Evolutionary conservation across 2,329 filamentous ascomycete genomes (phyloP).

Genomic region (Tolypocladium inflatum): DNA sequence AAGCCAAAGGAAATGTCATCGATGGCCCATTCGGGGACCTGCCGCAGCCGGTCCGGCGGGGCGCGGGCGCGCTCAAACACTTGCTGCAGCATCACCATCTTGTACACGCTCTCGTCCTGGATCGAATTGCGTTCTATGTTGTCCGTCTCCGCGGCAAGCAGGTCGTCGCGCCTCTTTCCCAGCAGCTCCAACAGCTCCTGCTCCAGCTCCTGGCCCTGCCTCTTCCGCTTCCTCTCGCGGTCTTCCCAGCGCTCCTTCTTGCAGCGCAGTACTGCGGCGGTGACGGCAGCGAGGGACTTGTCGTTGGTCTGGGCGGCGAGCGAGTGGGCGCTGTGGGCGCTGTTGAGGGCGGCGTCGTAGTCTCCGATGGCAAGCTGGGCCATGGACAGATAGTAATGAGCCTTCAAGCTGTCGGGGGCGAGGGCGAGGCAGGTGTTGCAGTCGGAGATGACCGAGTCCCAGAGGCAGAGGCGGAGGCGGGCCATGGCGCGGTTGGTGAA

Average conservation of each 20-base stretch:
- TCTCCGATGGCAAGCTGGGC: conserved; percentile 61
- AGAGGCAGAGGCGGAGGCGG: conserved; percentile 63
- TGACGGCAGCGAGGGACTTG: conserved; percentile 61
- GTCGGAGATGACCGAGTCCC: conserved; percentile 68
- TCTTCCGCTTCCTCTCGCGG: conserved; percentile 51
- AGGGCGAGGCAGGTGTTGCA: conserved; percentile 67
- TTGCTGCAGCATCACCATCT: conserved; percentile 31
- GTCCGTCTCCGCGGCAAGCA: conserved; percentile 27
- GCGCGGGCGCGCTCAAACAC: conserved; percentile 44
- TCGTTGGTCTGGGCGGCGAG: conserved; percentile 55
- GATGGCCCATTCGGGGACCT: conserved; percentile 67
- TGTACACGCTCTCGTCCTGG: conserved; percentile 34
- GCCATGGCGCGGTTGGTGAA: conserved; percentile 88
- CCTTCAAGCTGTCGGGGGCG: conserved; percentile 61
- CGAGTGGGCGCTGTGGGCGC: conserved; percentile 63
- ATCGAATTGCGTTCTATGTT: conserved; percentile 41
- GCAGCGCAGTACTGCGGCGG: conserved; percentile 63
- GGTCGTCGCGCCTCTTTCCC: conserved; percentile 32
- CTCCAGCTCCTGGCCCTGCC: conserved; percentile 49
- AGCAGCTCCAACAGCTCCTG: conserved; percentile 47
- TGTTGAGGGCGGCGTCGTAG: conserved; percentile 61
- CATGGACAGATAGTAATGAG: conserved; percentile 73
- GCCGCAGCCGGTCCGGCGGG: conserved; percentile 35
- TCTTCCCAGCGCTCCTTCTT: conserved; percentile 84
- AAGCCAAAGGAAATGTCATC: conserved; percentile 68